Base-by-base conservation (phyloP, 1,284 basidiomycete species). In the Melanopsichium pennsylvanicum region DNA sequence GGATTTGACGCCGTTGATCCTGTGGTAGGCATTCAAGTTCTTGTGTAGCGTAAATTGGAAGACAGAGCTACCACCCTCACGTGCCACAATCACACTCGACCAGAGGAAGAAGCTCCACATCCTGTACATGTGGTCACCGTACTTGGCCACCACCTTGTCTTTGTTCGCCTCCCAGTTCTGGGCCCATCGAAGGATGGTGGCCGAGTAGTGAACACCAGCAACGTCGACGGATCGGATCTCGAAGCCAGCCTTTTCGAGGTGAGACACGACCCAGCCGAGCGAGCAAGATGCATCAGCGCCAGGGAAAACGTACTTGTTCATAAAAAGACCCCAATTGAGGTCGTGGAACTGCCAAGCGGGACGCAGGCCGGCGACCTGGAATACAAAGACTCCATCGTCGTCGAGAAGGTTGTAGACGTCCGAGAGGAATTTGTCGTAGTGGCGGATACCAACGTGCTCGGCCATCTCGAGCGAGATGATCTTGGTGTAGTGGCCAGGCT, bases 401-500 rank as follows among this genome's bases (percentile, higher is more conserved):
- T 93, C 90, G 61, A 99, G 86, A 25, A 97, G 86, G 76, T 95
- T 87, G 82, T 97, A 97, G 55, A 99, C 88, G 82, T 97, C 91
- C 27, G 85, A 85, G 72, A 98, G 86, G 88, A 96, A 99, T 36
- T 88, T 83, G 40, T 87, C 86, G 83, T 99, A 99, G 61, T 93
- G 90, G 72, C 92, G 88, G 80, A 99, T 89, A 57, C 95, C 95
- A 66, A 99, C 96, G 67, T 80, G 79, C 70, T 99, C 96, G 31
- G 95, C 95, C 95, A 98, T 98, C 84, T 99, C 95, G 74, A 99
- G 86, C 74, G 89, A 90, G 45, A 95, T 92, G 66, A 99, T 98
- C 85, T 98, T 98, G 81, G 88, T 90, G 82, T 90, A 99, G 64
- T 81, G 87, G 50, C 89, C 90, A 52, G 87, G 86, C 22, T 87